Conservation (phyloP, 805 yeast genomes). For the Wickerhamomyces xylosicus region DNA sequence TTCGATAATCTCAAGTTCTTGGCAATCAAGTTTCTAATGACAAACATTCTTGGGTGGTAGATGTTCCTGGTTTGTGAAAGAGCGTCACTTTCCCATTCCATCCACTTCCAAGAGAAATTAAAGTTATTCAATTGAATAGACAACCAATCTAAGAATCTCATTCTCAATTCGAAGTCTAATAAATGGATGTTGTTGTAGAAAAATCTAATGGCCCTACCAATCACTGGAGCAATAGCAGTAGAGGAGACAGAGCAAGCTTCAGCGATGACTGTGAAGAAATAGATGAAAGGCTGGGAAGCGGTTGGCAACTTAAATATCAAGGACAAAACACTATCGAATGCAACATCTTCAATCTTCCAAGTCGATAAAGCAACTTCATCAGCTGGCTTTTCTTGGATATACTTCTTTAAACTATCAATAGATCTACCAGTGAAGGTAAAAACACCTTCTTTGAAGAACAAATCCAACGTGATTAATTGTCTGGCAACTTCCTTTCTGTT, state of each 20-base stretch:
- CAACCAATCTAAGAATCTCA: conserved; percentile 81
- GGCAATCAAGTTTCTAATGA: conserved; percentile 68
- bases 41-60: conserved; percentile 64
- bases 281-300: conserved; percentile 57
- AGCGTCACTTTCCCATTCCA: conserved; percentile 68
- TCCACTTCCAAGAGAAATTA: conserved; percentile 96
- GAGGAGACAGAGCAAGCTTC: conserved; percentile 82
- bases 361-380: conserved; percentile 37
- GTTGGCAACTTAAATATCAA: conserved; percentile 68
- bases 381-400: conserved; percentile 28
- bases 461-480: conserved; percentile 66
- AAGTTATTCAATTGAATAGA: conserved; percentile 88
- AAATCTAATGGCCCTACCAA: conserved; percentile 85
- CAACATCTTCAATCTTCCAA: conserved; percentile 86
- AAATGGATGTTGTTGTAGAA: conserved; percentile 58
- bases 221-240: conserved; percentile 81
- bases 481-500: conserved; percentile 81
- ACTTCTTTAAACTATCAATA: conserved; percentile 51
- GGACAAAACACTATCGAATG: conserved; percentile 71
- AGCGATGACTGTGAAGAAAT: conserved; percentile 75
- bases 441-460: conserved; percentile 55
- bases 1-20: conserved; percentile 83
- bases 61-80: conserved; percentile 28
- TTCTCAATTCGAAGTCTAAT: conserved; percentile 67
- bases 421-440: conserved; percentile 71